A percentile compares a stretch with the other conserved stretches of the same genome.
Conservation (phyloP, 1,284 basidiomycete species). For the Chalciporus sp. region DNA sequence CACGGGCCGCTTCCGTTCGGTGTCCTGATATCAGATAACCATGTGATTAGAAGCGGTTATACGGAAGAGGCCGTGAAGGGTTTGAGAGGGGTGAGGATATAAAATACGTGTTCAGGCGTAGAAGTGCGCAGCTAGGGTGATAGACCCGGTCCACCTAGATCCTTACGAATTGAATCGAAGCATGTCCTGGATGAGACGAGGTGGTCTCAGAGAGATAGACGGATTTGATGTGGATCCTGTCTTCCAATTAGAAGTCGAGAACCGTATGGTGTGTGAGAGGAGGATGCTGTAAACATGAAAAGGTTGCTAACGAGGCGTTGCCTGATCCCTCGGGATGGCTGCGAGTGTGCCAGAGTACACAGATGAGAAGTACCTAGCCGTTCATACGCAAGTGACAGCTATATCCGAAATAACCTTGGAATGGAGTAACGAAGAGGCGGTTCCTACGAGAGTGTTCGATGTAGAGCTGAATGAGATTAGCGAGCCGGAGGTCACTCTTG, state of each 20-base stretch:
- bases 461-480: neutral
- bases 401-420: neutral
- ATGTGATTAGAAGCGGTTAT: constrained; percentile 1
- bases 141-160: constrained; percentile 1
- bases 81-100: constrained; percentile 3
- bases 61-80: constrained; percentile 13
- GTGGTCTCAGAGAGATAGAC: constrained; percentile 16
- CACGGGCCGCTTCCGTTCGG: constrained; percentile 12
- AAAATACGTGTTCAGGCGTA: constrained; percentile 12
- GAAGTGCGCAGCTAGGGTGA: constrained; percentile 24
- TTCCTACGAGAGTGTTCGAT: neutral
- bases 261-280: constrained; percentile 6
- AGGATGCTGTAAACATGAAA: neutral
- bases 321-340: neutral
- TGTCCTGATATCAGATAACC: constrained; percentile 26
- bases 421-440: neutral
- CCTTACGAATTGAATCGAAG: constrained; percentile 16
- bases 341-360: neutral
- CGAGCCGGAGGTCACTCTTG: neutral
- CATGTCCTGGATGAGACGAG: constrained; percentile 12
- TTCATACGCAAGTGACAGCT: neutral
- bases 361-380: neutral
- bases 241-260: constrained; percentile 13
- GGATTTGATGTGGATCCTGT: constrained; percentile 23
- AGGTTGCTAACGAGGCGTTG: neutral